Conservation (phyloP, 768 basidiomycete species). For the Panaeolus papilionaceus region DNA sequence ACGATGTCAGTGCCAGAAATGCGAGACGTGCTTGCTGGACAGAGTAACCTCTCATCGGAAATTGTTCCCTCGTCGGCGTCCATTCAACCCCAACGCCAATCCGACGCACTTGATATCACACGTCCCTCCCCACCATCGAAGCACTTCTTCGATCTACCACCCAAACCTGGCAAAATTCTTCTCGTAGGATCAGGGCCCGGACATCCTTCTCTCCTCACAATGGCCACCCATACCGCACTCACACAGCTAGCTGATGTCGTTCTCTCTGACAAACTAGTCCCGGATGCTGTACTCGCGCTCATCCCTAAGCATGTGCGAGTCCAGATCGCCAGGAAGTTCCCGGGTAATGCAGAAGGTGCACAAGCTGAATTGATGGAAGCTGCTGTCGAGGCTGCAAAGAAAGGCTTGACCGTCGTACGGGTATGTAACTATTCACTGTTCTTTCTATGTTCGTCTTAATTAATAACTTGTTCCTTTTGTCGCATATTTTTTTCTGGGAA, state of each 20-base stretch:
- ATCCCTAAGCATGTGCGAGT: constrained; percentile 78
- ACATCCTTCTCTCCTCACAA: constrained; percentile 89
- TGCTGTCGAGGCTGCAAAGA: constrained; percentile 81
- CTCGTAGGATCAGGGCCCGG: constrained; percentile 97
- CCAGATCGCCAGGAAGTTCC: constrained; percentile 95
- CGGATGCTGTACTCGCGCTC: constrained; percentile 82
- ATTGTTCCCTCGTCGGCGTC: constrained; percentile 10
- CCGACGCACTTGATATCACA: not conserved
- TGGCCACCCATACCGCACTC: constrained; percentile 83
- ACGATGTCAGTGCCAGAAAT: constrained; percentile 72
- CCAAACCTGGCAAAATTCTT: constrained; percentile 72
- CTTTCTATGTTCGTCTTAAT: constrained; percentile 18
- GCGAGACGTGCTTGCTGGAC: constrained; percentile 60
- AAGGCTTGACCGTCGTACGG: constrained; percentile 86
- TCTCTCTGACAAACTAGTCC: constrained; percentile 96
- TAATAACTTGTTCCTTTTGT: constrained; percentile 17
- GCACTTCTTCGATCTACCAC: constrained; percentile 18
- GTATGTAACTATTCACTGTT: constrained; percentile 48
- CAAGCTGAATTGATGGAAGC: constrained; percentile 95
- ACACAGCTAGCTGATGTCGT: constrained; percentile 85
- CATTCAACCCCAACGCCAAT: constrained; percentile 22
- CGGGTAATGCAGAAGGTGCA: constrained; percentile 95
- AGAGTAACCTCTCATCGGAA: constrained; percentile 23
- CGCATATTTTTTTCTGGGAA: not conserved
- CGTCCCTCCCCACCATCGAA: constrained; percentile 6